Conservation (phyloP, 169 alveolate species). For the Amoebophrya sp. region DNA sequence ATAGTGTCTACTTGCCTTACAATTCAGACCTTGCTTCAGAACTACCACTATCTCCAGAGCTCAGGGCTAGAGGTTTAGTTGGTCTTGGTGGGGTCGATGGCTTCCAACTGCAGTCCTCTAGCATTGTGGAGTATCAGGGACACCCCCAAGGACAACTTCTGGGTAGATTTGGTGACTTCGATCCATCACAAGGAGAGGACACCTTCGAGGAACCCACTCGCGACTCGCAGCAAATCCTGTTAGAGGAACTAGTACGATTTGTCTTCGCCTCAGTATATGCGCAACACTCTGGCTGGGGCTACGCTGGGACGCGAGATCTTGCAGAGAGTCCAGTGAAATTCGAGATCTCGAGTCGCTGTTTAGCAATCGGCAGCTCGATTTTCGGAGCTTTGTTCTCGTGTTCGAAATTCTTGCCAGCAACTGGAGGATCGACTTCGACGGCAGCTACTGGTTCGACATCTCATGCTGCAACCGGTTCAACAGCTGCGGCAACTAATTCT, state of each 20-base stretch:
- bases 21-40: too few relatives aligned
- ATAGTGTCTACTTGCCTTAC: too few relatives aligned
- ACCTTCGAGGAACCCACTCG: neutral
- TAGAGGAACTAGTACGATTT: neutral
- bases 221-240: neutral
- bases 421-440: too few relatives aligned
- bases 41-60: neutral
- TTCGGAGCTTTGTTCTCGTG: neutral
- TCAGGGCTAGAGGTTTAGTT: neutral
- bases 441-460: too few relatives aligned
- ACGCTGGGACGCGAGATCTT: neutral
- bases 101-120: neutral
- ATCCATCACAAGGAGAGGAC: neutral
- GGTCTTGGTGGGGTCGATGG: neutral
- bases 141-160: neutral
- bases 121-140: neutral
- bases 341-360: neutral
- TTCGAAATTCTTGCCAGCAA: neutral
- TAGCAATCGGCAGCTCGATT: neutral
- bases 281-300: neutral
- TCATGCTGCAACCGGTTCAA: too few relatives aligned
- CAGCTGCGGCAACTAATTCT: too few relatives aligned
- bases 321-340: neutral
- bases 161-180: neutral
- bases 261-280: neutral